These are phyloP conservation scores for Diaporthe ilicicola DNA, from an alignment of 2,329 filamentous ascomycete species.

Conservation along the genomic window DNA sequence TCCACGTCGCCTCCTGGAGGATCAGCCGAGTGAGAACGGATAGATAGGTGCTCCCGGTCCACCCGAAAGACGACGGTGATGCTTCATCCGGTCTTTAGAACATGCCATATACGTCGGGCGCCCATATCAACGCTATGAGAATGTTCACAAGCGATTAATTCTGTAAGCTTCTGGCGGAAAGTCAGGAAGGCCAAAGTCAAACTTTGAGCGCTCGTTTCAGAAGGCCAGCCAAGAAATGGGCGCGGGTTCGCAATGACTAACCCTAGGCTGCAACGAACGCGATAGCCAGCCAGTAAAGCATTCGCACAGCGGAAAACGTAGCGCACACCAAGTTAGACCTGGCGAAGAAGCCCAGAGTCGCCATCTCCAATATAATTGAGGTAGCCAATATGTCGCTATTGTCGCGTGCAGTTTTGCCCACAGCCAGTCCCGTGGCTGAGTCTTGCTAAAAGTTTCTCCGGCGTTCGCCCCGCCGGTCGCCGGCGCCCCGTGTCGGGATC, in stretches of 20 bases:
- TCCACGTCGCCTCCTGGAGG: neutral
- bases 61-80: slow-evolving; percentile 19
- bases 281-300: slow-evolving; percentile 13
- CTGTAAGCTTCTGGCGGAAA: neutral
- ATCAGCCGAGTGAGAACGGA: neutral
- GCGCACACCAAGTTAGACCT: neutral
- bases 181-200: neutral
- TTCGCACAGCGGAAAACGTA: neutral
- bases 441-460: slow-evolving; percentile 6
- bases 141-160: neutral
- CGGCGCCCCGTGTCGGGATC: slow-evolving; percentile 19
- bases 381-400: neutral
- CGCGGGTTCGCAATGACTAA: neutral
- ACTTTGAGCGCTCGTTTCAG: neutral
- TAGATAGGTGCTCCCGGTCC: neutral
- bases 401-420: neutral
- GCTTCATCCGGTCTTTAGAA: neutral
- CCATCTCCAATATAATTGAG: neutral
- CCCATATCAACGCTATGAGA: neutral
- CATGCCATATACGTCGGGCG: neutral
- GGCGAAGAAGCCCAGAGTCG: neutral
- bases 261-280: neutral
- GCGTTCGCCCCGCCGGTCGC: neutral
- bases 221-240: neutral
- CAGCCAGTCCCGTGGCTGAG: slow-evolving; percentile 19